phyloP scores from a whole-genome alignment of 148 eudicot species.

The Rhododendron ovatum region DNA sequence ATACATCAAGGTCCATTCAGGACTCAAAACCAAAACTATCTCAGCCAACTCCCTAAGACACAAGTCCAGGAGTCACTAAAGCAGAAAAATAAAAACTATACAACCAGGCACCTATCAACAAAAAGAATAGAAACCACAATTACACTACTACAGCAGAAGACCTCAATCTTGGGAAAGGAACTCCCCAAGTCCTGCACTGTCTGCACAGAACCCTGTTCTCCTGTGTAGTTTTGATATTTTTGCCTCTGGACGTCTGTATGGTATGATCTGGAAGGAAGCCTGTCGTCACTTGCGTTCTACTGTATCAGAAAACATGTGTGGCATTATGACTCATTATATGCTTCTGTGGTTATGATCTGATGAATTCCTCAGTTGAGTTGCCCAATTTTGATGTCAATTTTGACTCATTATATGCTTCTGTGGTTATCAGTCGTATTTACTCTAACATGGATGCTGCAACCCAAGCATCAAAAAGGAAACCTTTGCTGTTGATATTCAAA shows the following conservation, averaged over 20 bases:
- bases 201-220: background rate
- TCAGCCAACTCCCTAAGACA: background rate
- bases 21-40: background rate
- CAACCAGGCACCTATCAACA: background rate
- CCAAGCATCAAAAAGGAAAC: too few relatives aligned
- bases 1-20: background rate
- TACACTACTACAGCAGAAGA: background rate
- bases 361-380: constrained; percentile 2
- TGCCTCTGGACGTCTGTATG: background rate
- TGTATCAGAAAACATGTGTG: background rate
- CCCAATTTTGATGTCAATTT: too few relatives aligned
- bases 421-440: too few relatives aligned
- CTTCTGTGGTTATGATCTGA: background rate
- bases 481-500: background rate
- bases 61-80: background rate
- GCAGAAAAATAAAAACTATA: background rate
- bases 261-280: background rate
- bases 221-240: background rate
- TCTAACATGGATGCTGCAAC: too few relatives aligned
- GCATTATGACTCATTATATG: background rate
- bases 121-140: background rate
- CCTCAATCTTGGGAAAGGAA: background rate
- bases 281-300: background rate
- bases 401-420: too few relatives aligned
- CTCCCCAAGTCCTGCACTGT: background rate